Evolutionary conservation across 441 rosid species (phyloP).

Genomic region (Croton setiger): DNA sequence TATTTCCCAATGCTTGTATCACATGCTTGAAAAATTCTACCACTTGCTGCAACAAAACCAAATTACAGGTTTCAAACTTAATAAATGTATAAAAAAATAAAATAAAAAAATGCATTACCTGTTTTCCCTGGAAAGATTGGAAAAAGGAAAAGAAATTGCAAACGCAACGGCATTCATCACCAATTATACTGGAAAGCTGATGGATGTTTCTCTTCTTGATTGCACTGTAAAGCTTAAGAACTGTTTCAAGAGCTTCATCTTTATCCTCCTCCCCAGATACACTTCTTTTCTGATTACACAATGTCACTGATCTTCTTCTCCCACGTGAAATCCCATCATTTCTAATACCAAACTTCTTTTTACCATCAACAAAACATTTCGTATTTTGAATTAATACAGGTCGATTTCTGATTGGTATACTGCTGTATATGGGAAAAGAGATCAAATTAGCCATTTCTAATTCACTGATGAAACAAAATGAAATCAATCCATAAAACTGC

Average conservation of each 20-base stretch:
- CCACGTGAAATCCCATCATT: constrained; percentile 4
- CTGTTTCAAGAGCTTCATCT: constrained; percentile 47
- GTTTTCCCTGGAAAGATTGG: constrained; percentile 60
- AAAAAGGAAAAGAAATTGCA: constrained; percentile 55
- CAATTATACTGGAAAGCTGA: constrained; percentile 52
- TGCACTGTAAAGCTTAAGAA: constrained; percentile 50
- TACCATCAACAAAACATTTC: not conserved
- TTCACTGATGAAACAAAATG: not conserved
- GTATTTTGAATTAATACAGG: constrained; percentile 7
- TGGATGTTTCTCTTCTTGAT: constrained; percentile 44
- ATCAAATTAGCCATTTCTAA: constrained; percentile 27
- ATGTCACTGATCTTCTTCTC: constrained; percentile 10
- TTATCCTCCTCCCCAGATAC: constrained; percentile 34
- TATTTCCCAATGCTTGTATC: constrained; percentile 47
- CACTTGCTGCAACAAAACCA: constrained; percentile 50
- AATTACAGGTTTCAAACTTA: too few species aligned
- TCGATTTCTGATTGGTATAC: constrained; percentile 3
- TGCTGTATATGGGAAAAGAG: constrained; percentile 14
- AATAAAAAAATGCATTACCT: constrained; percentile 31
- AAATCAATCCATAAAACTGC: not conserved
- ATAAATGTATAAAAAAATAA: too few species aligned
- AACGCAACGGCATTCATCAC: constrained; percentile 65
- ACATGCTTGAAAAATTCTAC: constrained; percentile 54
- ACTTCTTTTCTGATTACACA: constrained; percentile 14
- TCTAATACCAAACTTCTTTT: not conserved